Percentiles rank a stretch among this genome's conserved stretches.
These are phyloP conservation scores for Ascochyta koolunga DNA, from an alignment of 2,329 filamentous ascomycete species.

Conservation along the genomic window DNA sequence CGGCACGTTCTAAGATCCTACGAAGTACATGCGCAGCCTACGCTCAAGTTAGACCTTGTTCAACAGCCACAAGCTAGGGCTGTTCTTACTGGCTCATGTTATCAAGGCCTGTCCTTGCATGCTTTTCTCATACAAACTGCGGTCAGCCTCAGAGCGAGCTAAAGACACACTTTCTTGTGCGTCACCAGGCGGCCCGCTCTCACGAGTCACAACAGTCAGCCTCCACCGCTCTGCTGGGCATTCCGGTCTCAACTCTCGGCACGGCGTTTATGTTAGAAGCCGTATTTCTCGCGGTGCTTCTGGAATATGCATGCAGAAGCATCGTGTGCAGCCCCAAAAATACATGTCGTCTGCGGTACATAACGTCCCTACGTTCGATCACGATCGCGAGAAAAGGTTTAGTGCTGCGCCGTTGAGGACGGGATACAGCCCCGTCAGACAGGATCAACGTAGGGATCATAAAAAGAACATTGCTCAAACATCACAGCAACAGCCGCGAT, in stretches of 20 bases:
- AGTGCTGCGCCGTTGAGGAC: slow-evolving; percentile 6
- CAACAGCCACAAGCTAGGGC: slow-evolving; percentile 16
- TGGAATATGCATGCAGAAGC: not conserved
- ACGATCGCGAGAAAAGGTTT: not conserved
- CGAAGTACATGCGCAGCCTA: slow-evolving; percentile 10
- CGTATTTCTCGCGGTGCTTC: not conserved
- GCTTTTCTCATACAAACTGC: slow-evolving; percentile 27
- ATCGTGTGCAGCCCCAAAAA: not conserved
- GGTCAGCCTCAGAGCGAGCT: slow-evolving; percentile 19
- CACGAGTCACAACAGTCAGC: slow-evolving; percentile 25
- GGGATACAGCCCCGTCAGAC: not conserved
- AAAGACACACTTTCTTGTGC: slow-evolving; percentile 12
- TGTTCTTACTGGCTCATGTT: slow-evolving; percentile 8
- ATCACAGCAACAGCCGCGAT: slow-evolving; percentile 1
- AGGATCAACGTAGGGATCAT: not conserved
- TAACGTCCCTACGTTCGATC: not conserved
- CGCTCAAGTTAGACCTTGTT: slow-evolving; percentile 9
- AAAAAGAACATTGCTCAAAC: not conserved
- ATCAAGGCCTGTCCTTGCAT: slow-evolving; percentile 12
- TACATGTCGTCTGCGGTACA: not conserved
- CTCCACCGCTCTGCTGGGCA: slow-evolving; percentile 4
- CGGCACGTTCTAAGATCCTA: slow-evolving; percentile 24
- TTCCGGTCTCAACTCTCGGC: not conserved
- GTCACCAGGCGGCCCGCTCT: slow-evolving; percentile 21
- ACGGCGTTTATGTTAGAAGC: slow-evolving; percentile 3